A percentile compares a stretch with the other conserved stretches of the same genome.
Conservation (phyloP, 768 basidiomycete genomes). For the Mycena sanguinolenta region DNA sequence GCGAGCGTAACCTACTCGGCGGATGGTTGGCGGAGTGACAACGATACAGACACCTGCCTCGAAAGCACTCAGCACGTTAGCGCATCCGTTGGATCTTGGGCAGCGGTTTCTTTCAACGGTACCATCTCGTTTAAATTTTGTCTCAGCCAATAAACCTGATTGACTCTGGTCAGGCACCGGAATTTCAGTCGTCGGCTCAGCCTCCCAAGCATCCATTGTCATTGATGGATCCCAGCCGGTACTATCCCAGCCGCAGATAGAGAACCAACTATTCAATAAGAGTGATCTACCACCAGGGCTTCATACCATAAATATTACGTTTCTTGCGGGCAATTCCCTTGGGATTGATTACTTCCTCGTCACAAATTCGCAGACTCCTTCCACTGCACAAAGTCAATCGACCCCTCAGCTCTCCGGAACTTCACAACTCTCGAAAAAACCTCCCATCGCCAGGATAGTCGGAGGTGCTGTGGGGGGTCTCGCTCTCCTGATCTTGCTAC, state of each 20-base stretch:
- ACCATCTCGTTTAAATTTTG: background rate
- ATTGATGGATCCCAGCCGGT: background rate
- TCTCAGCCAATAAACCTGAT: background rate
- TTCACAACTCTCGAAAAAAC: background rate
- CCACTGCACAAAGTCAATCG: background rate
- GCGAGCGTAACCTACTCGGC: background rate
- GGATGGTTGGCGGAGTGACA: background rate
- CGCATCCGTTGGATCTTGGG: background rate
- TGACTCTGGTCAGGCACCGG: background rate
- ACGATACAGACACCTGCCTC: background rate
- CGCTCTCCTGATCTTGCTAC: background rate
- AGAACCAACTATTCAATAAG: background rate
- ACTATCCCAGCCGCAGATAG: background rate
- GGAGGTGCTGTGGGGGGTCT: background rate
- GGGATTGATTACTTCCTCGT: background rate
- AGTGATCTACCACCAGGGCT: background rate
- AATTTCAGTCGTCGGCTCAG: background rate
- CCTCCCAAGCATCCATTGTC: background rate
- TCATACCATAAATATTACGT: background rate
- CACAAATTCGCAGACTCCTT: background rate
- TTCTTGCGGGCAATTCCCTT: background rate
- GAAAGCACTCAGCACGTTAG: background rate
- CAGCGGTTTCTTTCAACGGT: background rate
- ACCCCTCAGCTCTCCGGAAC: background rate
- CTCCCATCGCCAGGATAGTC: background rate